Evolutionary conservation across 1,284 basidiomycete genomes (phyloP).

Genomic region (Trametes sp.): DNA sequence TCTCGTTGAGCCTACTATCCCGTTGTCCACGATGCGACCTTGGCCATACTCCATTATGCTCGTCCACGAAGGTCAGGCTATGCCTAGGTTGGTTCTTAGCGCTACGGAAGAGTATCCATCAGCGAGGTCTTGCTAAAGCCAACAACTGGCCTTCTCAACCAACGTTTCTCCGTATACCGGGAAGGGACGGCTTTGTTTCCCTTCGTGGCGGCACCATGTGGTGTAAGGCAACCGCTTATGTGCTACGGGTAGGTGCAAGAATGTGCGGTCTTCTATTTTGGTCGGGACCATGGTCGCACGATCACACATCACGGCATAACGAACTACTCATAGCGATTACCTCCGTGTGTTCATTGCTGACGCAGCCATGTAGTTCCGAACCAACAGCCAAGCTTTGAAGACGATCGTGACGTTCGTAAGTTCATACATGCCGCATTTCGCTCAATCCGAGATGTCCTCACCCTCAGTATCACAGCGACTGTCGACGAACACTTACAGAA

Average conservation of each 20-base stretch:
- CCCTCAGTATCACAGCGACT: constrained; percentile 49
- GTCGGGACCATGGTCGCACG: neutral
- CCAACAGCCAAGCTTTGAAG: constrained; percentile 59
- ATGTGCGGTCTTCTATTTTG: neutral
- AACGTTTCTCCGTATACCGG: neutral
- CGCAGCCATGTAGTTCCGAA: constrained; percentile 37
- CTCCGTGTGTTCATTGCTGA: neutral
- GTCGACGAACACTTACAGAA: constrained; percentile 73
- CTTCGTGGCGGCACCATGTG: neutral
- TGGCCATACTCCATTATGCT: too few species aligned
- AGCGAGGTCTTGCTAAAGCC: too few species aligned
- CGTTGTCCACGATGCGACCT: too few species aligned
- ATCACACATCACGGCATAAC: neutral
- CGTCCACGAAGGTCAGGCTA: too few species aligned
- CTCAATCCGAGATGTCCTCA: neutral
- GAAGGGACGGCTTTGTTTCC: too few species aligned
- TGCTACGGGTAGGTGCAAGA: neutral
- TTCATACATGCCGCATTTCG: constrained; percentile 26
- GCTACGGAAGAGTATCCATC: too few species aligned
- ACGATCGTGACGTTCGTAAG: constrained; percentile 71
- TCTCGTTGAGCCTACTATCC: too few species aligned
- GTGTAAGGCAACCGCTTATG: neutral
- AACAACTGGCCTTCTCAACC: too few species aligned
- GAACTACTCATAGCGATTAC: too few species aligned
- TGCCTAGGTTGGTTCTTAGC: too few species aligned